Percentiles rank a stretch among this genome's conserved stretches.
Conservation (phyloP, 768 basidiomycete genomes). For the Pulveroboletus sp. region DNA sequence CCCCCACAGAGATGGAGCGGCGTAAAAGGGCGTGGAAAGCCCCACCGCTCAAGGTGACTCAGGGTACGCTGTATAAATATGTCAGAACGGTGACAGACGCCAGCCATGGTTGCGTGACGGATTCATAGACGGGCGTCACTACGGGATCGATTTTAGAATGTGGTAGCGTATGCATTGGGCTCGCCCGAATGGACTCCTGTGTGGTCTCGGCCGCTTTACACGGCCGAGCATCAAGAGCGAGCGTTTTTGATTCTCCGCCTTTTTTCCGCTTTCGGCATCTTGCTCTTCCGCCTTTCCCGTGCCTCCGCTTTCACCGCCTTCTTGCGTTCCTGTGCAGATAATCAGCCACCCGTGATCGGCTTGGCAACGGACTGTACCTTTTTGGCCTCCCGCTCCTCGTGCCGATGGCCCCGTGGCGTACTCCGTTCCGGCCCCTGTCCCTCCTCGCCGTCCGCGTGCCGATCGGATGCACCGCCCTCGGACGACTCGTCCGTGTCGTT, state of each 20-base stretch:
- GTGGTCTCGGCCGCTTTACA: conserved; percentile 5
- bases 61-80: conserved; percentile 88
- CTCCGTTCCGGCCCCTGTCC: conserved; percentile 42
- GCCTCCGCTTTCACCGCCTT: conserved; percentile 83
- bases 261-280: conserved; percentile 96
- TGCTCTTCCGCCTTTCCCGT: conserved; percentile 81
- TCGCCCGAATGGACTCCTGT: no score
- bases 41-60: conserved; percentile 76
- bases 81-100: conserved; percentile 85
- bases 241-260: conserved; percentile 69
- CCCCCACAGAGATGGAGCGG: conserved; percentile 71
- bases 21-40: conserved; percentile 74
- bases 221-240: conserved; percentile 18
- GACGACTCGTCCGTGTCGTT: conserved; percentile 13
- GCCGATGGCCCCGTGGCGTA: conserved; percentile 77
- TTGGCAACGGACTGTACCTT: conserved; percentile 49
- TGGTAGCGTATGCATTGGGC: conserved; percentile 1
- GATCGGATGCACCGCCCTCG: conserved; percentile 22
- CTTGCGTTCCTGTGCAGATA: conserved; percentile 72
- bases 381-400: conserved; percentile 89
- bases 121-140: conserved; percentile 45
- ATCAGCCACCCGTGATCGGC: conserved; percentile 4
- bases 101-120: conserved; percentile 88
- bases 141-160: conserved; percentile 6
- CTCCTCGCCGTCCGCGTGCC: conserved; percentile 21